These are phyloP conservation scores for Marvania coccoides DNA, from an alignment of 139 green algal species.

Conservation along the genomic window DNA sequence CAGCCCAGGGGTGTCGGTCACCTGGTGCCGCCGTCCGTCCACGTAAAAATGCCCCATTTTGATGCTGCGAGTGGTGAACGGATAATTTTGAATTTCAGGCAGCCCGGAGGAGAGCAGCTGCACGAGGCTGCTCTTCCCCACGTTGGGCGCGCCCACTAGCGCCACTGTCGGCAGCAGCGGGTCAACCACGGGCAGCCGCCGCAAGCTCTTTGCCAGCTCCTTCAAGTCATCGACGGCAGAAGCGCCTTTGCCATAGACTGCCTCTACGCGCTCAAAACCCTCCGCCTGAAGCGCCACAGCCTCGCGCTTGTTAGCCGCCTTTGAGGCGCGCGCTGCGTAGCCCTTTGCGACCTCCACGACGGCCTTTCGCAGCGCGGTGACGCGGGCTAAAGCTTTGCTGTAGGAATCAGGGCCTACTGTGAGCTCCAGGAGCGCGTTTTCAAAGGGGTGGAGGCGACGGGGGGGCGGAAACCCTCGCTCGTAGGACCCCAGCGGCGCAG, in stretches of 20 bases:
- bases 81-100: conserved; percentile 93
- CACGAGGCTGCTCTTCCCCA: conserved; percentile 92
- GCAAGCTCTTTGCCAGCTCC: conserved; percentile 59
- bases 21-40: conserved; percentile 67
- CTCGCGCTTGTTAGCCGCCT: conserved; percentile 56
- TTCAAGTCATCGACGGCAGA: conserved; percentile 62
- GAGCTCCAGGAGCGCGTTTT: conserved; percentile 80
- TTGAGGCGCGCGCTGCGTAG: conserved; percentile 46
- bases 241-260: conserved; percentile 25
- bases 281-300: conserved; percentile 50
- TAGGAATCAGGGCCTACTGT: conserved; percentile 68
- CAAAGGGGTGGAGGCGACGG: conserved; percentile 79
- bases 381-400: conserved; percentile 34
- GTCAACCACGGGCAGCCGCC: conserved; percentile 80
- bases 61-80: conserved; percentile 94
- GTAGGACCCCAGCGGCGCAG: conserved; percentile 38
- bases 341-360: conserved; percentile 61
- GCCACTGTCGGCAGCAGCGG: conserved; percentile 66
- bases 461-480: conserved; percentile 59
- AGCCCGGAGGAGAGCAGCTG: conserved; percentile 69
- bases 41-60: conserved; percentile 98
- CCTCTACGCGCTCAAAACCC: conserved; percentile 54
- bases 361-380: conserved; percentile 23
- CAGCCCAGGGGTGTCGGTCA: conserved; percentile 94
- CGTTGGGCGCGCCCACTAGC: conserved; percentile 85